A percentile compares a stretch with the other conserved stretches of the same genome.
Conservation (phyloP, 148 eudicot species). For the Cornus kousa region DNA sequence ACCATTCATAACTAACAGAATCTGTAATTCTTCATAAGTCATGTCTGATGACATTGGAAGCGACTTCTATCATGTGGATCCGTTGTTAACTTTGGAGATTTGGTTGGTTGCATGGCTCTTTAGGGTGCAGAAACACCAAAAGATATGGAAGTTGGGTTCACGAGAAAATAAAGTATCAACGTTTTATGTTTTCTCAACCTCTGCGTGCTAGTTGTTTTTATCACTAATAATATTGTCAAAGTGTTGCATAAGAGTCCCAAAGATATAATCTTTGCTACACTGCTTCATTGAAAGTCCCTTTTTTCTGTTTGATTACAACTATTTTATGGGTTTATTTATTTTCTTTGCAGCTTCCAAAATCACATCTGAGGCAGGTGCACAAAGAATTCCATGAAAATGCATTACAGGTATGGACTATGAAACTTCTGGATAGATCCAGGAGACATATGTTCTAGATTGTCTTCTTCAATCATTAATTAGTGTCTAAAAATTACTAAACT, state of each 20-base stretch:
- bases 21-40: neutral
- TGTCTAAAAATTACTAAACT: neutral
- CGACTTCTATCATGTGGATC: neutral
- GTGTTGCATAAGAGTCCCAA: neutral
- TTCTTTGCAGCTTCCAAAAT: conserved; percentile 63
- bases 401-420: conserved; percentile 40
- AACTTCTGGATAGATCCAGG: neutral
- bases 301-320: conserved; percentile 10
- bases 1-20: neutral
- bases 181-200: neutral
- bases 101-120: neutral
- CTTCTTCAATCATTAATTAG: neutral
- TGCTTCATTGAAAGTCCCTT: neutral
- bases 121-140: neutral
- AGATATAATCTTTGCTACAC: neutral
- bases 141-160: neutral
- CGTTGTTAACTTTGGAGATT: neutral
- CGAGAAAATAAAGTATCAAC: neutral
- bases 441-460: neutral
- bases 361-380: conserved; percentile 82
- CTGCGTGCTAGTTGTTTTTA: neutral
- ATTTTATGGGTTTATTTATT: neutral
- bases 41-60: neutral
- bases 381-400: conserved; percentile 71
- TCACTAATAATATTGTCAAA: neutral